These are phyloP conservation scores for Fagus sylvatica DNA, from an alignment of 306 rosid genomes.

Conservation along the genomic window DNA sequence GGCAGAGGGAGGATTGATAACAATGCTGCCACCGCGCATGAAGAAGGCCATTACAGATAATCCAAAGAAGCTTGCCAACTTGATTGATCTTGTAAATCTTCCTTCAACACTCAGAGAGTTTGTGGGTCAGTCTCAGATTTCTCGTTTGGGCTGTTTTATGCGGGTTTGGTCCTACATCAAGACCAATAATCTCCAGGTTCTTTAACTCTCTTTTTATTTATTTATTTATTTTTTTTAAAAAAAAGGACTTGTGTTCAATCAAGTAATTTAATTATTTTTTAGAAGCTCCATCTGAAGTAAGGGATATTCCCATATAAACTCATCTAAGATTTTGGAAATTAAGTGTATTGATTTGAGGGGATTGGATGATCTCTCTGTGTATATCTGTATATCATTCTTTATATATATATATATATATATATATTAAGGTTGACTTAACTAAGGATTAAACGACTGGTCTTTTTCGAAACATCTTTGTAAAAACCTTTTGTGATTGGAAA, in stretches of 20 bases:
- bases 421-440: too few species aligned
- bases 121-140: slow-evolving; percentile 83
- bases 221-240: neutral
- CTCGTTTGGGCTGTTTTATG: slow-evolving; percentile 74
- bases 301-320: neutral
- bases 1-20: slow-evolving; percentile 11
- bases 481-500: neutral
- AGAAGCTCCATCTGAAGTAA: neutral
- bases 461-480: neutral
- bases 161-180: slow-evolving; percentile 88
- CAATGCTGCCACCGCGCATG: slow-evolving; percentile 65
- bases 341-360: neutral
- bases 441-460: neutral
- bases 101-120: slow-evolving; percentile 73
- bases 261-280: neutral
- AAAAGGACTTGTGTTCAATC: too few species aligned
- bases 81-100: slow-evolving; percentile 90
- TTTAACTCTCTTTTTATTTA: neutral
- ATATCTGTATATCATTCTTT: neutral
- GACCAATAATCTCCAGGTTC: slow-evolving; percentile 85
- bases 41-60: slow-evolving; percentile 66
- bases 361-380: neutral
- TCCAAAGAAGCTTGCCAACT: slow-evolving; percentile 85
- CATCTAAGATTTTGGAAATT: neutral
- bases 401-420: neutral